Percentiles rank a stretch among this genome's conserved stretches.
These are phyloP conservation scores for Lactifluus echinatus DNA, from an alignment of 768 basidiomycete species.

Conservation along the genomic window DNA sequence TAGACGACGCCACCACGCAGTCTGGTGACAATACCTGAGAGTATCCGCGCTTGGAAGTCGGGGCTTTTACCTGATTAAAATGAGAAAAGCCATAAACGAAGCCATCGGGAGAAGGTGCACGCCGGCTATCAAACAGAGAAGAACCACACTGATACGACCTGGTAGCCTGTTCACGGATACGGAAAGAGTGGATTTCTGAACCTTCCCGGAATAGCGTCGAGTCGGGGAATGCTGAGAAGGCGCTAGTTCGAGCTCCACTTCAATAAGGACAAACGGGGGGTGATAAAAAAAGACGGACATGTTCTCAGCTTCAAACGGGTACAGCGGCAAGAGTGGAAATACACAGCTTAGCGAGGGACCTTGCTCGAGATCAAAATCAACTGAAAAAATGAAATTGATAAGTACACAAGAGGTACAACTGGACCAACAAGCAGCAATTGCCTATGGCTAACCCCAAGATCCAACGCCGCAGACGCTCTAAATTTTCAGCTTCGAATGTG, in stretches of 20 bases:
- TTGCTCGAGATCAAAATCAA: constrained; percentile 83
- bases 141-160: constrained; percentile 17
- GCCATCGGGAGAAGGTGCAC: constrained; percentile 42
- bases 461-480: constrained; percentile 54
- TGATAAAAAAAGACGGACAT: constrained; percentile 47
- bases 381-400: constrained; percentile 30
- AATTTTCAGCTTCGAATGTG: constrained; percentile 38
- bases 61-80: constrained; percentile 65
- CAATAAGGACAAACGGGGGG: not conserved
- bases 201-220: constrained; percentile 81
- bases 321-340: constrained; percentile 58
- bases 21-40: constrained; percentile 45
- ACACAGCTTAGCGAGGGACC: constrained; percentile 71
- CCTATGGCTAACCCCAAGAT: constrained; percentile 59
- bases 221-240: constrained; percentile 90
- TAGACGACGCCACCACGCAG: constrained; percentile 1
- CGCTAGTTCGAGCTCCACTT: constrained; percentile 37
- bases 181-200: constrained; percentile 77
- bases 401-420: not conserved
- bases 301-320: constrained; percentile 66
- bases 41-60: constrained; percentile 64
- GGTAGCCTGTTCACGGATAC: constrained; percentile 45
- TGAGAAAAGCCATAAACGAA: constrained; percentile 72
- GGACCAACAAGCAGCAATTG: constrained; percentile 24
- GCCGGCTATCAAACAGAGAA: constrained; percentile 27